Percentiles rank a stretch among this genome's conserved stretches.
These are phyloP conservation scores for Apocynum venetum DNA, from an alignment of 257 asterid genomes.

Conservation along the genomic window DNA sequence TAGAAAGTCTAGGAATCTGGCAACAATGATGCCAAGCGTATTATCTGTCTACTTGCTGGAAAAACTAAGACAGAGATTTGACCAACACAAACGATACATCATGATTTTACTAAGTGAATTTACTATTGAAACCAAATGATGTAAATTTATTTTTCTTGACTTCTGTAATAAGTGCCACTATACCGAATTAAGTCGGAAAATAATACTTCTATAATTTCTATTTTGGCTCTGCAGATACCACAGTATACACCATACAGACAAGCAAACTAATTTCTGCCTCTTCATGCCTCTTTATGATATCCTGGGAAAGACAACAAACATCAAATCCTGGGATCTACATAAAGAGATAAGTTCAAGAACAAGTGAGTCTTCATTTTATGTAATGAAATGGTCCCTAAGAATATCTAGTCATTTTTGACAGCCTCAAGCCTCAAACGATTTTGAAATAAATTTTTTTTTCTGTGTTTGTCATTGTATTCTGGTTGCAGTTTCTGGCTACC, in stretches of 20 bases:
- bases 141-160: background rate
- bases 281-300: conserved; percentile 82
- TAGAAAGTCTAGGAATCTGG: background rate
- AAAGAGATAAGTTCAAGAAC: conserved; percentile 52
- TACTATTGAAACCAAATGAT: background rate
- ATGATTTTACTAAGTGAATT: background rate
- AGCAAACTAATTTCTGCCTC: conserved; percentile 77
- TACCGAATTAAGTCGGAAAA: background rate
- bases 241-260: conserved; percentile 62
- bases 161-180: background rate
- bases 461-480: background rate
- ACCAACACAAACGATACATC: background rate
- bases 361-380: conserved; percentile 44
- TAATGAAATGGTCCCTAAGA: background rate
- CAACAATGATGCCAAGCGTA: background rate
- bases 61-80: background rate
- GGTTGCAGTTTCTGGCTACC: background rate
- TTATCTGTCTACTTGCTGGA: too few species aligned
- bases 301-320: conserved; percentile 61
- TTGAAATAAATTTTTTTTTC: background rate
- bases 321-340: conserved; percentile 62
- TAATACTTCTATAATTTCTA: background rate
- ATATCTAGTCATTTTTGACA: background rate
- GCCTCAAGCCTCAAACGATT: background rate
- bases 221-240: conserved; percentile 60